Conservation (phyloP, 345 rosid genomes). For the Barbarea vulgaris region DNA sequence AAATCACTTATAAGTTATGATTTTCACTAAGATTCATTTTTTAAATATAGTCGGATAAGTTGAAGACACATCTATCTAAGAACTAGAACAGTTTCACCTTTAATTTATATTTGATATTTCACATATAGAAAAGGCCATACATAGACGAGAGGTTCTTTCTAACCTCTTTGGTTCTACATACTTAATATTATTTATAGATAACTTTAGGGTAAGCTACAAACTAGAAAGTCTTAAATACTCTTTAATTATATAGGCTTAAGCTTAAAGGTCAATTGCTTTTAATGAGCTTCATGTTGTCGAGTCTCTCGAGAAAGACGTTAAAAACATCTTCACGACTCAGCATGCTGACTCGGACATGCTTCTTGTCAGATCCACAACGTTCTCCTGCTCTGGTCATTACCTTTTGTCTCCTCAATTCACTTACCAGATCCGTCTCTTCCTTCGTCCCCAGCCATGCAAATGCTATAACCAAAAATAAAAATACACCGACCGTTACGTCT, state of each 20-base stretch:
- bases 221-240: not conserved
- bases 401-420: constrained; percentile 52
- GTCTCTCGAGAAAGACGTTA: constrained; percentile 61
- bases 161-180: constrained; percentile 1
- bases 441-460: constrained; percentile 85
- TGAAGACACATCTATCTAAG: not conserved
- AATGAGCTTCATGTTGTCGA: constrained; percentile 47
- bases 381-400: constrained; percentile 60
- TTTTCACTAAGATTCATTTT: not conserved
- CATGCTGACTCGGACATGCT: constrained; percentile 70
- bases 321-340: constrained; percentile 64
- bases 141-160: not conserved
- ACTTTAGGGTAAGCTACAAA: constrained; percentile 10
- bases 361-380: constrained; percentile 55
- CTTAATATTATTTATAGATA: not conserved
- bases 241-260: not conserved
- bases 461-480: constrained; percentile 40
- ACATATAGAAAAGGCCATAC: not conserved
- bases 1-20: not conserved
- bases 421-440: constrained; percentile 50
- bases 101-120: not conserved
- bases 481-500: constrained; percentile 28
- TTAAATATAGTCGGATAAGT: not conserved
- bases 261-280: constrained; percentile 25
- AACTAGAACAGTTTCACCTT: not conserved